Percentiles rank a stretch among this genome's conserved stretches.
These are phyloP conservation scores for Backusella tuberculispora DNA, from an alignment of 192 early-diverging fungal species.

Conservation along the genomic window DNA sequence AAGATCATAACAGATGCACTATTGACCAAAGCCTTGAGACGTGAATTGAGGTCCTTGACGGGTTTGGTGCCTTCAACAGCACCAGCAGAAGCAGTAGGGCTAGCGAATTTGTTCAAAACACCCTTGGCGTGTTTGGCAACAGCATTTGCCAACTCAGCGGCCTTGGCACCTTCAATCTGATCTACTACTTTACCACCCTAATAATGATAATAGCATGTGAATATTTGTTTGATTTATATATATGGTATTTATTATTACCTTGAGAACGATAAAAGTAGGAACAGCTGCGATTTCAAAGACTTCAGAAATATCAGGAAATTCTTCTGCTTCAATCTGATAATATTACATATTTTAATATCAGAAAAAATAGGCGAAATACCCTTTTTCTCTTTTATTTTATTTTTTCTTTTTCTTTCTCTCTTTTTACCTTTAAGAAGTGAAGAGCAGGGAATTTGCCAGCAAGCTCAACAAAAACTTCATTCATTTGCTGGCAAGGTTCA, in stretches of 20 bases:
- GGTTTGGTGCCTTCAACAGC: constrained; percentile 32
- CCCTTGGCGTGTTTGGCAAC: constrained; percentile 69
- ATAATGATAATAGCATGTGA: neutral
- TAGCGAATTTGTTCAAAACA: constrained; percentile 36
- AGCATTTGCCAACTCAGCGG: constrained; percentile 72
- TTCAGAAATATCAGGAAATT: constrained; percentile 87
- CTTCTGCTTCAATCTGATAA: constrained; percentile 82
- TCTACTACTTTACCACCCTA: constrained; percentile 62
- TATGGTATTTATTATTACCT: constrained; percentile 45
- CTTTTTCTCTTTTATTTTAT: too few species aligned
- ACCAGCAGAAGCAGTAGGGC: constrained; percentile 40
- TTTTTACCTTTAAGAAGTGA: constrained; percentile 73
- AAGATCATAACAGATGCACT: constrained; percentile 88
- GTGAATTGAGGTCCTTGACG: constrained; percentile 63
- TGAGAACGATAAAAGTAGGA: constrained; percentile 86
- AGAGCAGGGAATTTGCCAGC: constrained; percentile 75
- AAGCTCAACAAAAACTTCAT: constrained; percentile 87
- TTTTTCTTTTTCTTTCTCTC: neutral
- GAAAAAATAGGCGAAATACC: neutral
- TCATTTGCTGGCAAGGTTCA: constrained; percentile 89
- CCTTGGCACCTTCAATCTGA: constrained; percentile 89
- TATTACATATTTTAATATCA: neutral
- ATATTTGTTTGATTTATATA: neutral
- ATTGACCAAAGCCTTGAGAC: constrained; percentile 69
- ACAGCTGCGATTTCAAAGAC: constrained; percentile 89